Conservation (phyloP, 768 basidiomycete species). For the Rhodosporidiobolus sp. region DNA sequence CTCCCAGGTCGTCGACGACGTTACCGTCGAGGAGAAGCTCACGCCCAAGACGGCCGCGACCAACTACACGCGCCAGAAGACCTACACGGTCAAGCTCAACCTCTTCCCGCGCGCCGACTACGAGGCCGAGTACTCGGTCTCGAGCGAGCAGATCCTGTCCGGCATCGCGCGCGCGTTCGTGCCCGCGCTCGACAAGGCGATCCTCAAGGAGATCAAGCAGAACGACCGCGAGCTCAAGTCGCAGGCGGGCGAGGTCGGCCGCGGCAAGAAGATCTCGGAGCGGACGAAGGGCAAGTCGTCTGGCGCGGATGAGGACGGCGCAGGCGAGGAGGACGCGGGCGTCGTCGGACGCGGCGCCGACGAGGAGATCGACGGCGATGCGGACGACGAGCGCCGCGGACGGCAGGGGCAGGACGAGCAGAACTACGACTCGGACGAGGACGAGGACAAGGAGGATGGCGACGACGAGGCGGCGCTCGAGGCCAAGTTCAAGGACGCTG, state of each 20-base stretch:
- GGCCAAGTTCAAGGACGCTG: slow-evolving; percentile 46
- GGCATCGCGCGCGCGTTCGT: slow-evolving; percentile 74
- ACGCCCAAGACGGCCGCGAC: slow-evolving; percentile 54
- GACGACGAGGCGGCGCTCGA: slow-evolving; percentile 48
- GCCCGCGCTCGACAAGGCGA: slow-evolving; percentile 75
- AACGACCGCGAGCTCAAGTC: slow-evolving; percentile 72
- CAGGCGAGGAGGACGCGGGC: slow-evolving; percentile 59
- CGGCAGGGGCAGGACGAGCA: slow-evolving; percentile 69
- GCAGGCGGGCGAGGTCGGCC: slow-evolving; percentile 74
- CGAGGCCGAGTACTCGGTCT: slow-evolving; percentile 72
- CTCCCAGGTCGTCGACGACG: slow-evolving; percentile 79
- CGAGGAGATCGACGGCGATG: slow-evolving; percentile 78
- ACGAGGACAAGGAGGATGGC: slow-evolving; percentile 48
- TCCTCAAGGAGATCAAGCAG: slow-evolving; percentile 78
- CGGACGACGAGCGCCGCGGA: slow-evolving; percentile 70
- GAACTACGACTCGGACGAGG: slow-evolving; percentile 69
- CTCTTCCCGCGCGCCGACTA: slow-evolving; percentile 89
- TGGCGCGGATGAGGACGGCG: slow-evolving; percentile 55
- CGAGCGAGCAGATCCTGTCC: slow-evolving; percentile 66
- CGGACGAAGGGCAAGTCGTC: slow-evolving; percentile 56
- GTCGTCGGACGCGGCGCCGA: slow-evolving; percentile 48
- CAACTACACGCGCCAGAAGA: slow-evolving; percentile 66
- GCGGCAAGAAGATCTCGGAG: slow-evolving; percentile 54
- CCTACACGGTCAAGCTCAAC: slow-evolving; percentile 72
- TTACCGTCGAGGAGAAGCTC: slow-evolving; percentile 75